A percentile compares a stretch with the other conserved stretches of the same genome.
phyloP scores from a whole-genome alignment of 177 flowering plant genomes.

The Tripterygium wilfordii region DNA sequence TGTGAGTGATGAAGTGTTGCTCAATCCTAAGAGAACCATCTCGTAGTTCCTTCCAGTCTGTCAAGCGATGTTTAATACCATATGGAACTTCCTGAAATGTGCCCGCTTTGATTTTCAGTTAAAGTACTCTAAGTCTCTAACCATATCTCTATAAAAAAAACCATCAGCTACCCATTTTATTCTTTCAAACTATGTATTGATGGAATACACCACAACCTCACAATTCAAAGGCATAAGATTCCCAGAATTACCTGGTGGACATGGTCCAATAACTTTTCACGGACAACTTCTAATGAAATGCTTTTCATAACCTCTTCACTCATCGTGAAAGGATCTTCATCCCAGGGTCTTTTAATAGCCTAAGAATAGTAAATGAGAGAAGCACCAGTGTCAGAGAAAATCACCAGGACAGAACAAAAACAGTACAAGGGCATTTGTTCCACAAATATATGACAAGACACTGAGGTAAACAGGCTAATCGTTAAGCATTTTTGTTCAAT shows the following conservation, averaged over 20 bases:
- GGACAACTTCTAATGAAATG: conserved; percentile 83
- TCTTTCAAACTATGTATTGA: no score
- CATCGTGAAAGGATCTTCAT: conserved; percentile 75
- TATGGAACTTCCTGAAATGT: conserved; percentile 87
- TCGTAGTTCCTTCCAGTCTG: conserved; percentile 83
- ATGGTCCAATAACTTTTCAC: conserved; percentile 81
- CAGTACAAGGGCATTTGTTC: no score
- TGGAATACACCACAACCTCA: conserved; percentile 1
- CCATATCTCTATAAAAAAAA: no score
- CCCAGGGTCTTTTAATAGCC: conserved; percentile 97
- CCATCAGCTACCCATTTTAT: no score
- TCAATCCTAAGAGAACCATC: conserved; percentile 93
- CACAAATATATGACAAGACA: no score
- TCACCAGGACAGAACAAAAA: no score
- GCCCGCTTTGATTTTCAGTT: no score
- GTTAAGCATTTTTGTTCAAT: no score
- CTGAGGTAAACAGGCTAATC: no score
- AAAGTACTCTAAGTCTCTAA: background rate
- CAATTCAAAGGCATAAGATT: background rate
- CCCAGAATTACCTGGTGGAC: conserved; percentile 72
- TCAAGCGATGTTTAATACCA: conserved; percentile 70
- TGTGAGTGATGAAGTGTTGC: conserved; percentile 72
- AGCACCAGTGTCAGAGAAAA: conserved; percentile 6
- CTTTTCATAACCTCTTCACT: conserved; percentile 86
- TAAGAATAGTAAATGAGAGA: conserved; percentile 22